These are phyloP conservation scores for Neolentinus lepideus DNA, from an alignment of 1,284 basidiomycete species.

Conservation along the genomic window DNA sequence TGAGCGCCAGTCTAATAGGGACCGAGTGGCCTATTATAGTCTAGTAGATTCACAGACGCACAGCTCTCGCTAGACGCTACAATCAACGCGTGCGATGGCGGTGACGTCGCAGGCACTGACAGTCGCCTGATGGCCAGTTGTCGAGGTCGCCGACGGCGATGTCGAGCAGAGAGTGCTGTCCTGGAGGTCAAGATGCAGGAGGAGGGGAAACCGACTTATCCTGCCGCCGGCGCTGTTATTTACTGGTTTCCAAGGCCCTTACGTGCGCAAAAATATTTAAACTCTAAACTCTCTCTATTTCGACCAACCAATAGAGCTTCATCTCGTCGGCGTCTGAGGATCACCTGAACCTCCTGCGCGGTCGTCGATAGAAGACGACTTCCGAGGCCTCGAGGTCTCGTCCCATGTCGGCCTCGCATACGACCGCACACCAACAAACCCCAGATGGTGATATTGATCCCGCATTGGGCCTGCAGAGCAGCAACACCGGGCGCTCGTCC, in stretches of 20 bases:
- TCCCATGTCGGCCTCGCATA: no score
- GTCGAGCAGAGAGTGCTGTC: not conserved
- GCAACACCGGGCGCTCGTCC: not conserved
- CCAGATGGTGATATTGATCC: not conserved
- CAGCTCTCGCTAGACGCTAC: not conserved
- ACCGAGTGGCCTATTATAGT: not conserved
- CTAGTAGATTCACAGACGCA: conserved; percentile 1
- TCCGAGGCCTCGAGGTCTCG: not conserved
- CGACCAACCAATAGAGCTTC: not conserved
- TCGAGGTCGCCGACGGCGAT: not conserved
- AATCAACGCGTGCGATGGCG: not conserved
- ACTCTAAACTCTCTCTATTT: not conserved
- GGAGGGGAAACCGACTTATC: not conserved
- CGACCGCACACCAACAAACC: no score
- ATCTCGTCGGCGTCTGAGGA: not conserved
- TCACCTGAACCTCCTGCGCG: not conserved
- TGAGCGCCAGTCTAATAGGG: not conserved
- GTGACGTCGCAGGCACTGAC: not conserved
- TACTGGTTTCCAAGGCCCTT: no score
- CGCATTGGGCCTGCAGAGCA: not conserved
- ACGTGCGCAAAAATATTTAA: not conserved
- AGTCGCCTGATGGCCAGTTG: not conserved
- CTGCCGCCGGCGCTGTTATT: not conserved
- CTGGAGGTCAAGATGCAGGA: not conserved
- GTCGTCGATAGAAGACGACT: not conserved